Percentiles rank a stretch among this genome's conserved stretches.
Evolutionary conservation across 768 basidiomycete genomes (phyloP).

Genomic region (Austroboletus eburneus): DNA sequence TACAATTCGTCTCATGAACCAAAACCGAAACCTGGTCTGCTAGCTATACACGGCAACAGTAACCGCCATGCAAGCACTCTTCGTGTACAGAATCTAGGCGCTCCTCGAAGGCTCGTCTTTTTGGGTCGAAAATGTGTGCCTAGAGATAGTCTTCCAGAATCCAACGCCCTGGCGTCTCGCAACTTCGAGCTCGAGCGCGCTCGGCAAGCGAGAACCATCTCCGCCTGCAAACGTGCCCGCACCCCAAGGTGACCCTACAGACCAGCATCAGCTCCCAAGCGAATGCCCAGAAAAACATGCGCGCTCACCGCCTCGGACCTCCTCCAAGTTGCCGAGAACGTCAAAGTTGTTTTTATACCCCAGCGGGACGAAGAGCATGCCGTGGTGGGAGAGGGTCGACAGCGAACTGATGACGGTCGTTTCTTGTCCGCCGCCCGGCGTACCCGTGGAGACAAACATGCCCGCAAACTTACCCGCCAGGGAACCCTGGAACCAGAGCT

Average conservation of each 20-base stretch:
- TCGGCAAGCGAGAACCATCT: conserved; percentile 46
- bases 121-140: conserved; percentile 22
- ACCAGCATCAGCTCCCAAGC: neutral
- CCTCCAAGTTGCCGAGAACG: conserved; percentile 39
- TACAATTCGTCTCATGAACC: no score
- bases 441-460: conserved; percentile 68
- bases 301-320: conserved; percentile 56
- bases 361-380: conserved; percentile 66
- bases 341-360: conserved; percentile 55
- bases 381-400: conserved; percentile 67
- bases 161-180: conserved; percentile 48
- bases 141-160: conserved; percentile 48
- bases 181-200: conserved; percentile 46
- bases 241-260: conserved; percentile 69
- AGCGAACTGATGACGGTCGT: conserved; percentile 47
- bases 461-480: conserved; percentile 74
- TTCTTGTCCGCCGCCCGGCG: conserved; percentile 82
- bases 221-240: conserved; percentile 57
- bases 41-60: no score
- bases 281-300: neutral
- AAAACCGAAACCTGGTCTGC: no score
- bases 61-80: no score
- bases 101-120: neutral
- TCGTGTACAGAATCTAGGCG: neutral
- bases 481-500: conserved; percentile 54